Evolutionary conservation across 805 yeast genomes (phyloP).

Genomic region (Naumovozyma castellii): DNA sequence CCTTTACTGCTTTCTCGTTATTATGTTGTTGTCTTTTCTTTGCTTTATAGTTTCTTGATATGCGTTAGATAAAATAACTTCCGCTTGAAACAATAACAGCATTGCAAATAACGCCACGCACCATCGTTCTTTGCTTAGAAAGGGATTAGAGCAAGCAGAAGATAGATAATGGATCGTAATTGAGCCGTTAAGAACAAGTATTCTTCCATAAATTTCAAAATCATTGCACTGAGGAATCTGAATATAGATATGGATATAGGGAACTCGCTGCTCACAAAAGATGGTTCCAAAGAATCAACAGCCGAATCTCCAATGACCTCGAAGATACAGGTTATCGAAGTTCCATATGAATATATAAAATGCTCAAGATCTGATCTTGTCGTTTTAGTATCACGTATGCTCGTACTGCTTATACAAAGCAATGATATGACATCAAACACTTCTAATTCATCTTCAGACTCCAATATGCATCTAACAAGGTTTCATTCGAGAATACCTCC

Average conservation of each 20-base stretch:
- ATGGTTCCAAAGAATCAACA: not conserved
- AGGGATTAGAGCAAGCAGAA: too few relatives aligned
- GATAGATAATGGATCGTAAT: not conserved
- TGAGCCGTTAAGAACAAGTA: too few relatives aligned
- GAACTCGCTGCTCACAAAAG: not conserved
- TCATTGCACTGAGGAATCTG: too few relatives aligned
- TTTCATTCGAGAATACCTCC: slow-evolving; percentile 95
- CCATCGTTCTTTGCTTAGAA: too few relatives aligned
- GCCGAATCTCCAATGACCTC: not conserved
- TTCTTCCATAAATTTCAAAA: too few relatives aligned
- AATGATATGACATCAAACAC: slow-evolving; percentile 45
- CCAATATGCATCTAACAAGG: slow-evolving; percentile 46
- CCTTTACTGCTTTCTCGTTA: too few relatives aligned
- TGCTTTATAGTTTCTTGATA: too few relatives aligned
- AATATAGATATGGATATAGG: not conserved
- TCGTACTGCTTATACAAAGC: slow-evolving; percentile 59
- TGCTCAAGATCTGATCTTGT: slow-evolving; percentile 67
- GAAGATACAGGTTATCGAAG: not conserved
- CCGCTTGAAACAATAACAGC: too few relatives aligned
- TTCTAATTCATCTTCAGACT: slow-evolving; percentile 5
- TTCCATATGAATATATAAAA: slow-evolving; percentile 23
- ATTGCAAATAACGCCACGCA: too few relatives aligned
- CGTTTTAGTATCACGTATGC: slow-evolving; percentile 66
- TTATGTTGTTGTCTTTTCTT: too few relatives aligned
- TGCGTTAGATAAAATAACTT: too few relatives aligned